A percentile compares a stretch with the other conserved stretches of the same genome.
phyloP scores from a whole-genome alignment of 257 asterid genomes.

The Echium plantagineum region DNA sequence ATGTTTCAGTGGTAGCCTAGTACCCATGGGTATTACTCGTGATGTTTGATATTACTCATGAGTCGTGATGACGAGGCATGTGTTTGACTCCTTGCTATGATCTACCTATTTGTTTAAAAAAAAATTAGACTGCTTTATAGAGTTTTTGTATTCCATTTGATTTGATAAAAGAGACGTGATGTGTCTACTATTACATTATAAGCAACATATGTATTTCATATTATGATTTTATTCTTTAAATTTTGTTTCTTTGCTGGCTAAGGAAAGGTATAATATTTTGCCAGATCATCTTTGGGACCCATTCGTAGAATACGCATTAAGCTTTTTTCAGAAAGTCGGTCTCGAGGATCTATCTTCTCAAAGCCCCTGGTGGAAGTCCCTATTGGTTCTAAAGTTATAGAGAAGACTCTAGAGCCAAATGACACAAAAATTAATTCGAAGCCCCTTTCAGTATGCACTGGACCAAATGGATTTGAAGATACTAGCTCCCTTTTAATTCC shows the following conservation, averaged over 20 bases:
- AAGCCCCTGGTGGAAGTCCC: slow-evolving; percentile 25
- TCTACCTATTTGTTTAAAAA: too few relatives aligned
- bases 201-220: neutral
- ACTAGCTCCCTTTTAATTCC: slow-evolving; percentile 17
- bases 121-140: neutral
- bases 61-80: too few relatives aligned
- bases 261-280: slow-evolving; percentile 28
- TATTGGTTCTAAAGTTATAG: slow-evolving; percentile 24
- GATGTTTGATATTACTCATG: too few relatives aligned
- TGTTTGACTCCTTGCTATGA: too few relatives aligned
- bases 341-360: slow-evolving; percentile 51
- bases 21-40: too few relatives aligned
- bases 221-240: too few relatives aligned
- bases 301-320: slow-evolving; percentile 53
- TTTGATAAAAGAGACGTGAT: too few relatives aligned
- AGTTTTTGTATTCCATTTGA: neutral
- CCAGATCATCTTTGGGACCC: slow-evolving; percentile 62
- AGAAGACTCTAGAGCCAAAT: slow-evolving; percentile 32
- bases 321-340: slow-evolving; percentile 59
- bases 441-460: slow-evolving; percentile 12
- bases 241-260: slow-evolving; percentile 41
- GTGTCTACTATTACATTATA: neutral
- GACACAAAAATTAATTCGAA: slow-evolving; percentile 43
- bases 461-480: slow-evolving; percentile 22
- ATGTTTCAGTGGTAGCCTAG: too few relatives aligned